A percentile compares a stretch with the other conserved stretches of the same genome.
These are phyloP conservation scores for Colletotrichum sp. DNA, from an alignment of 2,329 filamentous ascomycete genomes.

Conservation along the genomic window DNA sequence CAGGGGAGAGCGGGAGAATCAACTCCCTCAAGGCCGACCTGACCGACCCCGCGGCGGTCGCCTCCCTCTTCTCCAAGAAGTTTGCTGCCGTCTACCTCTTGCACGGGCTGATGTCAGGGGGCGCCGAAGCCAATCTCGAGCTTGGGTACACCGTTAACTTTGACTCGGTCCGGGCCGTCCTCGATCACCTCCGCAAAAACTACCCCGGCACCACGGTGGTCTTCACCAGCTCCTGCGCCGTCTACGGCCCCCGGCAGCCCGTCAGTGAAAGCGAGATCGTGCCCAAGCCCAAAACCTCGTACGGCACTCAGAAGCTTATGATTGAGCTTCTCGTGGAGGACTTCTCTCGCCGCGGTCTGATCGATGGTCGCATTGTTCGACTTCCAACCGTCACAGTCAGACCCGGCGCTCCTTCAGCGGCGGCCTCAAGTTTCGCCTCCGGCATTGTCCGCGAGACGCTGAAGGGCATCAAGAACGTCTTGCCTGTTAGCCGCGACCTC, in stretches of 20 bases:
- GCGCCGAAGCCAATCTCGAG: constrained; percentile 64
- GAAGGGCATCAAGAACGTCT: constrained; percentile 47
- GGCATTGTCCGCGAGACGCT: constrained; percentile 68
- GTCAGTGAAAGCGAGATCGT: constrained; percentile 46
- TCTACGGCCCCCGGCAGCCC: constrained; percentile 53
- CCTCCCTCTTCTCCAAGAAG: constrained; percentile 30
- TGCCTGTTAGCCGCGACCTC: constrained; percentile 47
- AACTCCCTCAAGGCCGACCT: constrained; percentile 34
- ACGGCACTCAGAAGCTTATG: constrained; percentile 68
- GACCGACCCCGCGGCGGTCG: constrained; percentile 34
- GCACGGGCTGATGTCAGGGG: constrained; percentile 69
- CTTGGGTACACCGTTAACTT: constrained; percentile 61
- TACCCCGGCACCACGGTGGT: constrained; percentile 58
- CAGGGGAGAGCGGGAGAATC: constrained; percentile 26
- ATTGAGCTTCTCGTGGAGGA: constrained; percentile 64
- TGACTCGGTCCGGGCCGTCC: constrained; percentile 57
- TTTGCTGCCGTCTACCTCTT: constrained; percentile 61
- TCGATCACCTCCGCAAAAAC: constrained; percentile 54
- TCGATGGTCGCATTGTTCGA: constrained; percentile 63
- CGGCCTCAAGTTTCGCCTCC: constrained; percentile 64
- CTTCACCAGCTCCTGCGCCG: constrained; percentile 64
- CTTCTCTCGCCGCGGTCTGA: constrained; percentile 52
- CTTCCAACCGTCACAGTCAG: constrained; percentile 67
- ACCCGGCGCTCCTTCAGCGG: constrained; percentile 64
- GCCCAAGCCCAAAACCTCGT: constrained; percentile 61